These are phyloP conservation scores for Isabelozyma rhagii DNA, from an alignment of 805 yeast species.

Conservation along the genomic window DNA sequence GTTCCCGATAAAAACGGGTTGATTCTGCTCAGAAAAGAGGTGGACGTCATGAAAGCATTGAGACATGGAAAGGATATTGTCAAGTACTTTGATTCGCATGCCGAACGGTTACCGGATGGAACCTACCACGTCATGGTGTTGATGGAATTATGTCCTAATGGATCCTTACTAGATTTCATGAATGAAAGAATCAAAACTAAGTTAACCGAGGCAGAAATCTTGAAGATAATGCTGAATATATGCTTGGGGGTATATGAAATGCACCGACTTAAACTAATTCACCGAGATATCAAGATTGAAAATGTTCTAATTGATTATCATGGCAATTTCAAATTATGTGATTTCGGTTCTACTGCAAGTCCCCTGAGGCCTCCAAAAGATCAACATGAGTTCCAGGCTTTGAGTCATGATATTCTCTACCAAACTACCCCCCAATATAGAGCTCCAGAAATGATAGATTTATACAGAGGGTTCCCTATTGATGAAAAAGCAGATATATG, in stretches of 20 bases:
- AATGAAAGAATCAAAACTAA: slow-evolving; percentile 79
- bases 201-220: slow-evolving; percentile 69
- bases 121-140: slow-evolving; percentile 82
- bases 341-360: slow-evolving; percentile 76
- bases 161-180: slow-evolving; percentile 88
- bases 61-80: slow-evolving; percentile 59
- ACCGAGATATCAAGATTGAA: slow-evolving; percentile 86
- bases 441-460: slow-evolving; percentile 81
- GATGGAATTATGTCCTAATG: slow-evolving; percentile 91
- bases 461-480: slow-evolving; percentile 63
- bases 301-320: slow-evolving; percentile 64
- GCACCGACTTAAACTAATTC: slow-evolving; percentile 80
- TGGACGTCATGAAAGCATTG: slow-evolving; percentile 72
- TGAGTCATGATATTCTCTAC: slow-evolving; percentile 68
- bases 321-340: slow-evolving; percentile 68
- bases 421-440: slow-evolving; percentile 86
- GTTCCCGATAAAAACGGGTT: slow-evolving; percentile 71
- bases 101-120: slow-evolving; percentile 52
- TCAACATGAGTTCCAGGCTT: slow-evolving; percentile 53
- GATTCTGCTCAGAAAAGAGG: slow-evolving; percentile 65
- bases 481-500: slow-evolving; percentile 83
- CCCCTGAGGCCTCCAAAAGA: slow-evolving; percentile 63
- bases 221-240: slow-evolving; percentile 81
- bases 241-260: slow-evolving; percentile 76
- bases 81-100: slow-evolving; percentile 72